Evolutionary conservation across 1,284 basidiomycete species (phyloP).

Genomic region (Apiotrichum gamsii): DNA sequence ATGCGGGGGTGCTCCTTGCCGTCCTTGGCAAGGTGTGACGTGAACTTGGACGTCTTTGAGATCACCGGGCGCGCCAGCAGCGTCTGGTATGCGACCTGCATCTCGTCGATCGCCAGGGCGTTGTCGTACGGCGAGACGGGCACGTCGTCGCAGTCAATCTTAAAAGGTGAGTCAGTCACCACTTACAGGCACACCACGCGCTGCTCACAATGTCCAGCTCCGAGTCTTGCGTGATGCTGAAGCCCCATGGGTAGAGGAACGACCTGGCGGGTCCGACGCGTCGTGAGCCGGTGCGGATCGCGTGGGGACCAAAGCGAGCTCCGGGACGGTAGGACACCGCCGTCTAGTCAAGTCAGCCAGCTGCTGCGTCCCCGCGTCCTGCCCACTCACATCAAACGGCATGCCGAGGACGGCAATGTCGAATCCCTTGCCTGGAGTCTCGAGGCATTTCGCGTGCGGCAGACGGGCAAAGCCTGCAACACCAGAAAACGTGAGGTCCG

Average conservation of each 20-base stretch:
- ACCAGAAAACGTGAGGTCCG: slow-evolving; percentile 43
- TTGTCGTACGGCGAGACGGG: slow-evolving; percentile 49
- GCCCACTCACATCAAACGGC: slow-evolving; percentile 39
- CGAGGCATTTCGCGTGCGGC: slow-evolving; percentile 37
- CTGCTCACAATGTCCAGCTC: slow-evolving; percentile 15
- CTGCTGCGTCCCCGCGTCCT: neutral
- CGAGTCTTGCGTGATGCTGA: slow-evolving; percentile 8
- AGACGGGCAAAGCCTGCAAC: slow-evolving; percentile 44
- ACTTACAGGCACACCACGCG: no score
- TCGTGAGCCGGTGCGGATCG: slow-evolving; percentile 24
- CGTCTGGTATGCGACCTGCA: slow-evolving; percentile 39
- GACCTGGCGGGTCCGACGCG: slow-evolving; percentile 12
- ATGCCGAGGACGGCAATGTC: slow-evolving; percentile 45
- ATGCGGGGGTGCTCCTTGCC: slow-evolving; percentile 45
- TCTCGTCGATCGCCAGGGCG: slow-evolving; percentile 46
- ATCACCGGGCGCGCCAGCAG: slow-evolving; percentile 14
- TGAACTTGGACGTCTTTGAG: slow-evolving; percentile 4
- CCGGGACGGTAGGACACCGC: slow-evolving; percentile 25
- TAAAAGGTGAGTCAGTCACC: neutral
- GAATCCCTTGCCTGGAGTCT: slow-evolving; percentile 43
- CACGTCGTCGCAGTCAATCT: slow-evolving; percentile 48
- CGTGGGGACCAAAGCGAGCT: slow-evolving; percentile 45
- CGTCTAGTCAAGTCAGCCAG: slow-evolving; percentile 10
- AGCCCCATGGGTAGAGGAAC: slow-evolving; percentile 15
- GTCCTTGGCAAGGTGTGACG: slow-evolving; percentile 23